These are phyloP conservation scores for Hypoxylon crocopeplum DNA, from an alignment of 495 filamentous ascomycete species.

Conservation along the genomic window DNA sequence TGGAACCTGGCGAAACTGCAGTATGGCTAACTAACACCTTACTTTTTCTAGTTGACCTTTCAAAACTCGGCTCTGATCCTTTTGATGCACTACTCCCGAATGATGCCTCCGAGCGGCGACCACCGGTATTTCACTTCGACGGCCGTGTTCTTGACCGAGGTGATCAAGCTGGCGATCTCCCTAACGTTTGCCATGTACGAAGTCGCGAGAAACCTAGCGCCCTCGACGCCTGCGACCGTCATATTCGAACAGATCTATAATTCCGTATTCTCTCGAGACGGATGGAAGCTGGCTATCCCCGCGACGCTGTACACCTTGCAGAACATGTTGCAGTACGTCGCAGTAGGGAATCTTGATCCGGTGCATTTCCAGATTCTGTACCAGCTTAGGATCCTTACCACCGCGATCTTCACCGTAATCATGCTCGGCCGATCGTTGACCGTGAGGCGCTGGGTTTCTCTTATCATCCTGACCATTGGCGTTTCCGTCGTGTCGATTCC, in stretches of 20 bases:
- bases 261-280: slow-evolving; percentile 87
- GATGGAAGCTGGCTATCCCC: slow-evolving; percentile 94
- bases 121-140: slow-evolving; percentile 93
- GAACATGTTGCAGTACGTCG: slow-evolving; percentile 91
- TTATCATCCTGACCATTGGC: slow-evolving; percentile 81
- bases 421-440: slow-evolving; percentile 75
- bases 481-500: slow-evolving; percentile 90
- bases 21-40: slow-evolving; percentile 37
- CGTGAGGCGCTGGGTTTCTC: slow-evolving; percentile 74
- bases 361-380: slow-evolving; percentile 92
- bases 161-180: slow-evolving; percentile 86
- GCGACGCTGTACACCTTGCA: slow-evolving; percentile 88
- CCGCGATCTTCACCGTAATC: slow-evolving; percentile 84
- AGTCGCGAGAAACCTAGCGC: slow-evolving; percentile 73
- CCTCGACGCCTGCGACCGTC: slow-evolving; percentile 77
- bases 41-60: slow-evolving; percentile 66
- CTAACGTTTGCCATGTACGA: slow-evolving; percentile 88
- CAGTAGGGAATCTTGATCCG: slow-evolving; percentile 87
- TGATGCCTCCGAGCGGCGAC: slow-evolving; percentile 82
- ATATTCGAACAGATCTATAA: slow-evolving; percentile 80
- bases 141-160: slow-evolving; percentile 91
- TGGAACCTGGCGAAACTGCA: background rate
- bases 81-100: slow-evolving; percentile 89
- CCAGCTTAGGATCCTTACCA: slow-evolving; percentile 91
- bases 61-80: slow-evolving; percentile 83